These are phyloP conservation scores for Massariosphaeria phaeospora DNA, from an alignment of 495 filamentous ascomycete genomes.

Conservation along the genomic window DNA sequence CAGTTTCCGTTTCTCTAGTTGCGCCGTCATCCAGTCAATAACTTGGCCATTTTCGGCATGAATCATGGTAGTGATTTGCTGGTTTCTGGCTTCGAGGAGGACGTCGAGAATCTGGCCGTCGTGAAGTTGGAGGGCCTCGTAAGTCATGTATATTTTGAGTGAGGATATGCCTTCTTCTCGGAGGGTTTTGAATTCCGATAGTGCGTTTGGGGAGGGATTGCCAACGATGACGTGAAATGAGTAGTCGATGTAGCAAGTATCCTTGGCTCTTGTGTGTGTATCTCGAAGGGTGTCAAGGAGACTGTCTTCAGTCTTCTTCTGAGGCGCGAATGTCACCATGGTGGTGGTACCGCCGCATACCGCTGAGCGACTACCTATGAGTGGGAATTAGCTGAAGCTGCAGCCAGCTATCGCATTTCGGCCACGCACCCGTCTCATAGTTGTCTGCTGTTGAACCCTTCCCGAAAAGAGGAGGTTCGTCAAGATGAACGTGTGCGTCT, in stretches of 20 bases:
- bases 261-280: slow-evolving; percentile 46
- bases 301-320: slow-evolving; percentile 48
- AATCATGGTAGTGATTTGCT: slow-evolving; percentile 56
- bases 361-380: slow-evolving; percentile 51
- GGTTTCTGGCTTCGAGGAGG: slow-evolving; percentile 45
- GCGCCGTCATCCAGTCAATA: slow-evolving; percentile 39
- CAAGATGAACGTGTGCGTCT: slow-evolving; percentile 48
- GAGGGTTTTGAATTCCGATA: slow-evolving; percentile 48
- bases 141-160: slow-evolving; percentile 63
- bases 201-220: slow-evolving; percentile 46
- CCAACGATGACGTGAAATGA: slow-evolving; percentile 57
- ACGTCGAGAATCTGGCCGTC: slow-evolving; percentile 56
- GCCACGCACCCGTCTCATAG: slow-evolving; percentile 45
- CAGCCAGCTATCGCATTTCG: too few relatives aligned
- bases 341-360: slow-evolving; percentile 59
- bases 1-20: slow-evolving; percentile 36
- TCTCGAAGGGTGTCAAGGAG: slow-evolving; percentile 47
- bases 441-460: slow-evolving; percentile 50
- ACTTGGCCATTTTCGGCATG: slow-evolving; percentile 58
- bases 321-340: slow-evolving; percentile 55
- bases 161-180: slow-evolving; percentile 50
- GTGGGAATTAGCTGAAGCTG: too few relatives aligned
- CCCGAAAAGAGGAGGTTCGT: slow-evolving; percentile 44
- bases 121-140: slow-evolving; percentile 51
- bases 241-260: slow-evolving; percentile 55